Base-by-base conservation (phyloP, 106 monocot genomes). In the Acorus calamus region DNA sequence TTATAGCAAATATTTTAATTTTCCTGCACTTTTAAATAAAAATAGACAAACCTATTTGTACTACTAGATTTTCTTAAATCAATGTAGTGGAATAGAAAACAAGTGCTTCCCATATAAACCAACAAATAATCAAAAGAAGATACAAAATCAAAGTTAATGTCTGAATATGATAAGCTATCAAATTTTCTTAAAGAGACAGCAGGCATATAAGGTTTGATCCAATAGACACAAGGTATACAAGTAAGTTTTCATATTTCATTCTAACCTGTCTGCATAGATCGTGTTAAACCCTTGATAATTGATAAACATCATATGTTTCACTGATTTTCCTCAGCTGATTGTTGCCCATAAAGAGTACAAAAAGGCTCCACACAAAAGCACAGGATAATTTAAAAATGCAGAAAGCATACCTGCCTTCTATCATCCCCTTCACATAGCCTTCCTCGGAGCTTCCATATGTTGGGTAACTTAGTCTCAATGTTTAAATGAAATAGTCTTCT, bases 361-460 rank as follows among this genome's bases (percentile, higher is more conserved):
- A 91, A 80, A 44, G 90, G 83, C 72, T 80, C 73, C 83, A 86
- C 69, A 53, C 89, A 90, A 11, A 28, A 85, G 66, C 47, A 80
- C 73, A 66, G 82, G 74, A 10, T 85, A 61, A 45, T 75, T 68
- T 11, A 60, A 47, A 62, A 89, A 85, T 44, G 79, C 68, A 59
- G 82, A 57, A 42, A 89, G 72, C 83, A 91, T 86, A 57, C 86
- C 90, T 2, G 73, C 80, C 73, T 86, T 83, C 48, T 73, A 81
- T 46, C 83, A 60, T 86, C 86, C 86, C 50, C 65, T 63, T 44
- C 69, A 76, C 11, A 0, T 13, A 44, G 70, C 13, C 54, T 68
- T 65, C 69, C 56, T 28, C 28, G 28, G 28, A 28, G 28, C 6
- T 78, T 58, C 7, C 64, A 49, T 2, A 76, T 68, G 57, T 50